These are phyloP conservation scores for Acanthamoeba polyphaga DNA, from an alignment of 208 protist species.

Conservation along the genomic window DNA sequence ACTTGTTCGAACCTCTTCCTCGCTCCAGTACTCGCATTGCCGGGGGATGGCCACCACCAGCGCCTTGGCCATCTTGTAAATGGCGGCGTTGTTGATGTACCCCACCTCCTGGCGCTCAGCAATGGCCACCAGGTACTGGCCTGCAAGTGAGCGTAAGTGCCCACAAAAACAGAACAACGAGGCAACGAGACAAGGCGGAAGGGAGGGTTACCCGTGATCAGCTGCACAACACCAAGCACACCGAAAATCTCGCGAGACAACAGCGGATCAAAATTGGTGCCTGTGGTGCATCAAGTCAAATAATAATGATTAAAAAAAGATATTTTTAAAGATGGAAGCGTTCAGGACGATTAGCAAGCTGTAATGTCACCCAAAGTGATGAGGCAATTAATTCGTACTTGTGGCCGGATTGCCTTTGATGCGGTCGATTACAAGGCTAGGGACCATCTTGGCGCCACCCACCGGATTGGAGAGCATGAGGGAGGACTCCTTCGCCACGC, in stretches of 20 bases:
- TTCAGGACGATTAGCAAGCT: neutral
- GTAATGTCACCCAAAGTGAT: neutral
- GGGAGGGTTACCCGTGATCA: slow-evolving; percentile 37
- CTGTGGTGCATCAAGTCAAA: neutral
- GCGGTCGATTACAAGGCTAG: slow-evolving; percentile 44
- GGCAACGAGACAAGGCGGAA: neutral
- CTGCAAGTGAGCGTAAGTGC: neutral
- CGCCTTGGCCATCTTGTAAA: slow-evolving; percentile 54
- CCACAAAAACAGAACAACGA: neutral
- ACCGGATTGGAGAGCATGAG: slow-evolving; percentile 11
- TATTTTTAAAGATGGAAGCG: neutral
- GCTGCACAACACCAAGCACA: slow-evolving; percentile 18
- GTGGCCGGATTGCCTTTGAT: neutral
- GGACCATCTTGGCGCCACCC: neutral
- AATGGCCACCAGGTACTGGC: slow-evolving; percentile 20
- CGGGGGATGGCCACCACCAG: slow-evolving; percentile 59
- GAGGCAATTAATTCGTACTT: slow-evolving; percentile 8
- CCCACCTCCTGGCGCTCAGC: slow-evolving; percentile 62
- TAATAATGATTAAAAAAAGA: too few relatives aligned
- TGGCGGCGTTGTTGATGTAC: slow-evolving; percentile 24
- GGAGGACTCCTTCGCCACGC: slow-evolving; percentile 10
- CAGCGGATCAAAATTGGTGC: slow-evolving; percentile 26
- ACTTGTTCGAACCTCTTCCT: slow-evolving; percentile 54
- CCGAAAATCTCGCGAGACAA: slow-evolving; percentile 57
- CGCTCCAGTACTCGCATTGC: slow-evolving; percentile 40